Evolutionary conservation across 2,329 filamentous ascomycete genomes (phyloP), one percentile per base, ranked within the genome.

Genomic region (Fusarium hainanense): DNA sequence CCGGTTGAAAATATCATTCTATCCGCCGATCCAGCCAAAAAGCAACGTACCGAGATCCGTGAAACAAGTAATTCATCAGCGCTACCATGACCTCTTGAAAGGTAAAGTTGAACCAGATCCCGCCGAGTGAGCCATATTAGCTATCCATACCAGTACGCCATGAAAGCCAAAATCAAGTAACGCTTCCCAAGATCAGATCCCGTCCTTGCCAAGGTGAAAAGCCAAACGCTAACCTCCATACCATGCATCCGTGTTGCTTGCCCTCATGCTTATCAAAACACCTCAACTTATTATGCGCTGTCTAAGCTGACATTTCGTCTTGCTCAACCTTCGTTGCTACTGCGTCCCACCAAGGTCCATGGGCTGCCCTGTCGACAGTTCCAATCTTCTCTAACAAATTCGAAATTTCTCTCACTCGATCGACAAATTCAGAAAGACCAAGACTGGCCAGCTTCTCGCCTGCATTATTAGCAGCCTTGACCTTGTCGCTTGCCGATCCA

Each of bases 371-470:
- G 76, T 94, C 92, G 7, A 93, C 89, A 7, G 82, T 82, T 16
- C 89, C 89, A 6, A 93, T 85, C 75, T 86, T 86, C 43, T 87
- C 85, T 63, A 94, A 80, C 74, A 90, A 84, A 34, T 93, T 90
- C 10, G 92, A 89, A 71, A 94, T 90, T 50, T 88, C 88, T 32
- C 90, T 84, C 16, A 94, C 88, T 64, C 86, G 87, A 28, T 88
- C 86, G 18, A 91, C 89, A 76, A 94, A 94, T 78, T 94, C 92
- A 0, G 89, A 89, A 59, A 94, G 80, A 0, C 92, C 92, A 20
- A 92, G 84, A 4, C 86, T 85, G 1, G 90, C 90, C 10, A 94
- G 84, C 61, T 87, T 89, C 77, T 94, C 92, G 13, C 87, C 88
- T 1, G 90, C 91, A 1, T 85, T 89, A 71, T 87, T 92, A 1